These are phyloP conservation scores for Linderina pennispora DNA, from an alignment of 192 early-diverging fungal species.

Conservation along the genomic window DNA sequence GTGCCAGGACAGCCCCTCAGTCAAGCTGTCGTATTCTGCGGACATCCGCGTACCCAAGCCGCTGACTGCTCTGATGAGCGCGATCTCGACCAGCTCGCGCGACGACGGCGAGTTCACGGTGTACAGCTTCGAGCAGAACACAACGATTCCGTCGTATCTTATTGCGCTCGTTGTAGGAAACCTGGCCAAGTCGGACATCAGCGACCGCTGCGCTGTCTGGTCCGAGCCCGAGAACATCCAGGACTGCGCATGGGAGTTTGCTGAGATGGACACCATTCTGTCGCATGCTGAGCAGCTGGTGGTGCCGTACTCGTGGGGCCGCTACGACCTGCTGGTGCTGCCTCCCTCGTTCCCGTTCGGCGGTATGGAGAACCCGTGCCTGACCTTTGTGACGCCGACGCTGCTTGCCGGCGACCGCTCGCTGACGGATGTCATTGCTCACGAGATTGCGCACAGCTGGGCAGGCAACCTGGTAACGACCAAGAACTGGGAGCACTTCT, in stretches of 20 bases:
- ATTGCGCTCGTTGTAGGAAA: slow-evolving; percentile 94
- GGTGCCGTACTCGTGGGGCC: slow-evolving; percentile 94
- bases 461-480: slow-evolving; percentile 83
- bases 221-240: slow-evolving; percentile 77
- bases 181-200: slow-evolving; percentile 57
- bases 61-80: slow-evolving; percentile 92
- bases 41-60: slow-evolving; percentile 65
- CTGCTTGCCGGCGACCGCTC: slow-evolving; percentile 91
- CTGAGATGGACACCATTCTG: slow-evolving; percentile 62
- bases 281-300: slow-evolving; percentile 63
- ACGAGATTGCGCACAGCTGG: slow-evolving; percentile 93
- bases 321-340: slow-evolving; percentile 89
- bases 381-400: slow-evolving; percentile 97
- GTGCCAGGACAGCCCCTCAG: slow-evolving; percentile 79
- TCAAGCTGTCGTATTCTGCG: slow-evolving; percentile 90
- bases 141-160: slow-evolving; percentile 90
- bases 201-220: slow-evolving; percentile 94
- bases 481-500: slow-evolving; percentile 75
- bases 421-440: slow-evolving; percentile 90
- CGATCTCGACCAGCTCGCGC: slow-evolving; percentile 61
- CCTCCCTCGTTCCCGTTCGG: slow-evolving; percentile 86
- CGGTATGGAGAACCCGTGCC: slow-evolving; percentile 96
- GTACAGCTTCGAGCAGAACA: slow-evolving; percentile 81
- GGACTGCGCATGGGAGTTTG: slow-evolving; percentile 92
- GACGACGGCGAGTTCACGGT: slow-evolving; percentile 50